phyloP scores from a whole-genome alignment of 2,329 filamentous ascomycete genomes.

The Byssothecium circinans region DNA sequence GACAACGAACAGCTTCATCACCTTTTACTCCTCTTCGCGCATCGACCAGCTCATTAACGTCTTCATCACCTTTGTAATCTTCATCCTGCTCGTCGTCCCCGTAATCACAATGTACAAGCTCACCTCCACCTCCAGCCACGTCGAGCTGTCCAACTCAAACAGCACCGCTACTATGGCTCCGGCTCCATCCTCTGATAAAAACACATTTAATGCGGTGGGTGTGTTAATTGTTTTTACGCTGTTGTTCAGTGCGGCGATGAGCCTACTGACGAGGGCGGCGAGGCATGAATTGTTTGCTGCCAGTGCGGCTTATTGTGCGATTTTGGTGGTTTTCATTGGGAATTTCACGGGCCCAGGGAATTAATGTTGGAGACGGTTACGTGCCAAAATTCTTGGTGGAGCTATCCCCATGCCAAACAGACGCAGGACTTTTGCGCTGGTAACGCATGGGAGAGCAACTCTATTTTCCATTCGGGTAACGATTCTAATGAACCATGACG shows the following conservation, averaged over 20 bases:
- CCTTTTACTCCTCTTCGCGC: slow-evolving; percentile 41
- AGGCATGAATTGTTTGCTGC: slow-evolving; percentile 45
- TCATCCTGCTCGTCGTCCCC: slow-evolving; percentile 46
- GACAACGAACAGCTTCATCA: slow-evolving; percentile 36
- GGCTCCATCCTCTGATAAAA: slow-evolving; percentile 15
- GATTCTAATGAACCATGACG: no score
- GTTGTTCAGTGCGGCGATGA: slow-evolving; percentile 43
- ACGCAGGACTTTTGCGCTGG: no score
- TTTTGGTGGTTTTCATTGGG: slow-evolving; percentile 45
- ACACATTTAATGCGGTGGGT: slow-evolving; percentile 46
- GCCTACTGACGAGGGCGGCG: slow-evolving; percentile 39
- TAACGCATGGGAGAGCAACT: no score
- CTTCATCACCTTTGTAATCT: slow-evolving; percentile 49
- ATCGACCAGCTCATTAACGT: slow-evolving; percentile 46
- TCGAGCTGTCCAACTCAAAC: not conserved
- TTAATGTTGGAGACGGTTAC: no score
- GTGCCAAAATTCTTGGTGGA: no score
- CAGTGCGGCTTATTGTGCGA: slow-evolving; percentile 43
- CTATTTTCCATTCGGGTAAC: no score
- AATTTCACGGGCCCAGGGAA: slow-evolving; percentile 42
- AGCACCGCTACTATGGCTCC: slow-evolving; percentile 1
- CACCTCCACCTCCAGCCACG: slow-evolving; percentile 24
- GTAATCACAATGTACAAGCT: slow-evolving; percentile 47
- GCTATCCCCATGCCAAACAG: no score
- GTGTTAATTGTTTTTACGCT: slow-evolving; percentile 48